Conservation (phyloP, 176 grass and related monocot species). For the Luzula sylvatica region DNA sequence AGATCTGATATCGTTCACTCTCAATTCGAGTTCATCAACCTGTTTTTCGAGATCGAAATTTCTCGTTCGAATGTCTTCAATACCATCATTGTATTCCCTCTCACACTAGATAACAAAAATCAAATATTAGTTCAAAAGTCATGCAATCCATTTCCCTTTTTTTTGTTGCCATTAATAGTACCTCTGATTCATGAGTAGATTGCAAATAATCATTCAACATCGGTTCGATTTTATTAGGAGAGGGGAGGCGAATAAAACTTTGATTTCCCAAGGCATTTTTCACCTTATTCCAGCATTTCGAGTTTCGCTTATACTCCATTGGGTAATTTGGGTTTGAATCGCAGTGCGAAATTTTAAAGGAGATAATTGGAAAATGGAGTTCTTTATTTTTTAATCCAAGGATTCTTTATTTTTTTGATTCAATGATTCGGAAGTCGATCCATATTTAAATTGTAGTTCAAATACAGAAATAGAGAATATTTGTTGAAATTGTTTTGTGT, state of each 20-base stretch:
- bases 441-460: no score
- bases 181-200: conserved; percentile 12
- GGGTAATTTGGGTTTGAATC: no score
- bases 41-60: conserved; percentile 18
- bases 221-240: conserved; percentile 25
- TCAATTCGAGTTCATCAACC: conserved; percentile 4
- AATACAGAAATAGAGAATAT: no score
- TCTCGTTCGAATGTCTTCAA: conserved; percentile 12
- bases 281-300: no score
- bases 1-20: conserved; percentile 13
- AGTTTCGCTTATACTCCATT: no score
- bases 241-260: conserved; percentile 5
- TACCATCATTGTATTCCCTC: conserved; percentile 1
- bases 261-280: conserved; percentile 10
- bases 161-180: background rate
- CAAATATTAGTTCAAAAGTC: background rate
- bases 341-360: no score
- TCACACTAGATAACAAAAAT: conserved; percentile 7
- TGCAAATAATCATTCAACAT: conserved; percentile 16
- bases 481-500: no score
- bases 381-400: no score
- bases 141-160: background rate
- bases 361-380: no score
- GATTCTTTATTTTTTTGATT: no score
- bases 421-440: no score